A percentile compares a stretch with the other conserved stretches of the same genome.
These are phyloP conservation scores for Acacia pycnantha DNA, from an alignment of 331 rosid species.

Conservation along the genomic window DNA sequence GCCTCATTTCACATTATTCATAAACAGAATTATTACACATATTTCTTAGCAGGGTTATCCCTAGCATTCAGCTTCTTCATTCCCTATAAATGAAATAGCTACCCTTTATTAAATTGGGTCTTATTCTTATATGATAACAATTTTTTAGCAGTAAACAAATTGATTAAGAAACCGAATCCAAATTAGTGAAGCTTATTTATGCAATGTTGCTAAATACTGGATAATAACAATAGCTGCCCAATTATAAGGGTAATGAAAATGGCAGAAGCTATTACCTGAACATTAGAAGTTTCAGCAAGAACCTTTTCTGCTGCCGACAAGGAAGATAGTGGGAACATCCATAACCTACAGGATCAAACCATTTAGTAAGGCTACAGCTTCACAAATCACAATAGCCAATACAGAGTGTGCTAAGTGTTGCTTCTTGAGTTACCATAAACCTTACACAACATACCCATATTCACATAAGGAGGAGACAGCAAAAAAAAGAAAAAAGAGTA, in stretches of 20 bases:
- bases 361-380: slow-evolving; percentile 19
- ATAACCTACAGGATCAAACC: slow-evolving; percentile 61
- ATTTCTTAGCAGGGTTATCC: not conserved
- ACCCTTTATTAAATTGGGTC: not conserved
- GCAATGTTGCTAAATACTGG: slow-evolving; percentile 13
- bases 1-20: not conserved
- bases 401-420: not conserved
- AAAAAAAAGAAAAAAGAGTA: not conserved
- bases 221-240: not conserved
- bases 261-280: slow-evolving; percentile 58
- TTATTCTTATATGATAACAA: not conserved
- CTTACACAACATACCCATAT: not conserved
- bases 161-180: not conserved
- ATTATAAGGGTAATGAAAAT: slow-evolving; percentile 15
- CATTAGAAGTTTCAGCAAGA: slow-evolving; percentile 52
- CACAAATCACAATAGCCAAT: slow-evolving; percentile 22
- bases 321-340: slow-evolving; percentile 77
- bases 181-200: not conserved
- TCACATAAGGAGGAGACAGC: not conserved
- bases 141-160: not conserved
- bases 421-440: not conserved
- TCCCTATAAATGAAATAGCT: not conserved
- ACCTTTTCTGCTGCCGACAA: slow-evolving; percentile 64
- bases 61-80: not conserved
- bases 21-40: not conserved